Percentiles rank a stretch among this genome's conserved stretches.
phyloP scores from a whole-genome alignment of 2,329 filamentous ascomycete genomes.

The Kalmusia sp. region DNA sequence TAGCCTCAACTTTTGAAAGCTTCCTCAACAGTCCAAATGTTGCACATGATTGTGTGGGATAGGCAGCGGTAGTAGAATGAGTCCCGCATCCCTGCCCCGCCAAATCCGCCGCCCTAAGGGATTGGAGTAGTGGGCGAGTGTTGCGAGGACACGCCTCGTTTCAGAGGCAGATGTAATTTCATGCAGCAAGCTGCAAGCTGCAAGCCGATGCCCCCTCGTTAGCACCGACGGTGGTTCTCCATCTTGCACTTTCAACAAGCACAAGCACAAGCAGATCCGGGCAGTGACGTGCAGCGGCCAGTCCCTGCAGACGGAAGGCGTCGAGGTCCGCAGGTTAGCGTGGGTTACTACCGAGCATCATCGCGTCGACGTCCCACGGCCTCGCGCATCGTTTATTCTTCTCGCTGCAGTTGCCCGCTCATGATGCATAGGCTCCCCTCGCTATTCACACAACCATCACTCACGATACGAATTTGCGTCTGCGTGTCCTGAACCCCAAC shows the following conservation, averaged over 20 bases:
- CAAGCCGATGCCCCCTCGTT: slow-evolving; percentile 9
- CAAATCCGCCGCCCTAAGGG: slow-evolving; percentile 23
- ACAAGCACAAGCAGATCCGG: neutral
- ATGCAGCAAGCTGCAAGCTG: slow-evolving; percentile 20
- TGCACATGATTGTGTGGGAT: neutral
- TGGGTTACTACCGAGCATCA: slow-evolving; percentile 28
- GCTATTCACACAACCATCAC: slow-evolving; percentile 17
- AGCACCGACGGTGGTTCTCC: neutral
- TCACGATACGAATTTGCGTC: slow-evolving; percentile 18
- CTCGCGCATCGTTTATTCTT: slow-evolving; percentile 9
- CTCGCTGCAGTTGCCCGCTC: slow-evolving; percentile 23
- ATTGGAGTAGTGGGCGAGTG: slow-evolving; percentile 23
- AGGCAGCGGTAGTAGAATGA: neutral
- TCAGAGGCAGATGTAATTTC: slow-evolving; percentile 25
- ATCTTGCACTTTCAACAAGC: neutral
- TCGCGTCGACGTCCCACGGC: slow-evolving; percentile 28
- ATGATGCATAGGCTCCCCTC: slow-evolving; percentile 38
- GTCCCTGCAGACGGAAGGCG: slow-evolving; percentile 5
- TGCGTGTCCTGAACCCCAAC: slow-evolving; percentile 26
- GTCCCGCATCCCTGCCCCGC: slow-evolving; percentile 1
- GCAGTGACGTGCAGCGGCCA: slow-evolving; percentile 1
- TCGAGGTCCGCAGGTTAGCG: slow-evolving; percentile 21
- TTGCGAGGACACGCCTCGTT: slow-evolving; percentile 28
- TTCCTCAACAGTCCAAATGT: neutral
- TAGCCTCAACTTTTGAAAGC: neutral